phyloP scores from a whole-genome alignment of 495 filamentous ascomycete species.

The Beverwykella pulmonaria region DNA sequence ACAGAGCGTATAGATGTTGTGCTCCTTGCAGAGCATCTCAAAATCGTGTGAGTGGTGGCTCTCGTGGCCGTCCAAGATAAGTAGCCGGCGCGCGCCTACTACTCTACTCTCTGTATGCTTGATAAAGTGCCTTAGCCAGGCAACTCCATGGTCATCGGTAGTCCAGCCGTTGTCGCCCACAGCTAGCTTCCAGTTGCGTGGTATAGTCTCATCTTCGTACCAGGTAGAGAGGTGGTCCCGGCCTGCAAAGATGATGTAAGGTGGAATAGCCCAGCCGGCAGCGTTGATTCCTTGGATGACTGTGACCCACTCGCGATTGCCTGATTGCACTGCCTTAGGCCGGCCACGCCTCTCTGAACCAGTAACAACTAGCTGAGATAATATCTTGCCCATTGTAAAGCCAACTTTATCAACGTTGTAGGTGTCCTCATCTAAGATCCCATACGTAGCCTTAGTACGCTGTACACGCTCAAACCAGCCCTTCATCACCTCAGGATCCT shows the following conservation, averaged over 20 bases:
- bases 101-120: conserved; percentile 3
- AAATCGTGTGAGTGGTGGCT: conserved; percentile 3
- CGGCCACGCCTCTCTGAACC: too few relatives aligned
- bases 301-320: conserved; percentile 49
- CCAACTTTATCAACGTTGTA: conserved; percentile 54
- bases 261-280: too few relatives aligned
- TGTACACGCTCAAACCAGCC: too few relatives aligned
- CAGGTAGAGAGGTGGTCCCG: conserved; percentile 18
- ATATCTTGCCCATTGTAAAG: conserved; percentile 46
- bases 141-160: conserved; percentile 12
- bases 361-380: too few relatives aligned
- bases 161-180: conserved; percentile 19
- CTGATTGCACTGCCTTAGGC: conserved; percentile 45
- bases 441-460: too few relatives aligned
- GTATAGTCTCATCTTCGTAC: conserved; percentile 7
- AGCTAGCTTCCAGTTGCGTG: conserved; percentile 1
- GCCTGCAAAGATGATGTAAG: conserved; percentile 18
- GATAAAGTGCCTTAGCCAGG: conserved; percentile 10
- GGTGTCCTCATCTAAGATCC: conserved; percentile 46
- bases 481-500: too few relatives aligned
- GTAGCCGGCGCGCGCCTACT: not conserved
- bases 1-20: conserved; percentile 15
- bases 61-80: conserved; percentile 11
- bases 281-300: conserved; percentile 46
- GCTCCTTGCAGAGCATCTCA: conserved; percentile 1